phyloP scores from a whole-genome alignment of 2,329 filamentous ascomycete species.

The Lachnellula cervina region DNA sequence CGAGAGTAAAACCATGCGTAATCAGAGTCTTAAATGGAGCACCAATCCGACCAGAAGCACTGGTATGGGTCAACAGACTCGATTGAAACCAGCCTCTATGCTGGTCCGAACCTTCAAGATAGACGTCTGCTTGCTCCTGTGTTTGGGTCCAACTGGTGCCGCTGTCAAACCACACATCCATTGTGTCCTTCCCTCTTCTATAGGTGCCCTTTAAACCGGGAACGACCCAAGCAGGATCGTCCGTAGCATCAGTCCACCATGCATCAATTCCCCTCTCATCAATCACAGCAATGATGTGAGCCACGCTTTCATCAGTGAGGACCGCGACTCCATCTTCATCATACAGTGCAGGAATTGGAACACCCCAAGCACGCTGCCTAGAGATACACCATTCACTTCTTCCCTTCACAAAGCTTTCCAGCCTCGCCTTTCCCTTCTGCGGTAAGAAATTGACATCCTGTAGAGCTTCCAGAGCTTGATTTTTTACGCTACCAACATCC shows the following conservation, averaged over 20 bases:
- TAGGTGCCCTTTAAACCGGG: conserved; percentile 57
- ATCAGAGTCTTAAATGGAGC: conserved; percentile 86
- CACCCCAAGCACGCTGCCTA: conserved; percentile 90
- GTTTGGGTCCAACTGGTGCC: conserved; percentile 82
- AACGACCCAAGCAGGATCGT: conserved; percentile 75
- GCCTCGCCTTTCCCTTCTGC: conserved; percentile 62
- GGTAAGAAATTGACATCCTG: conserved; percentile 74
- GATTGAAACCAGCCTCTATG: conserved; percentile 99
- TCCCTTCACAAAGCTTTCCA: conserved; percentile 81
- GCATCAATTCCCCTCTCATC: conserved; percentile 76
- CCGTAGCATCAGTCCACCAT: conserved; percentile 82
- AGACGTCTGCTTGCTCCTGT: conserved; percentile 67
- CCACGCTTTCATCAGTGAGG: conserved; percentile 73
- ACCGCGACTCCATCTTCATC: conserved; percentile 66
- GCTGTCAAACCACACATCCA: conserved; percentile 99
- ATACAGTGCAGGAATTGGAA: conserved; percentile 90
- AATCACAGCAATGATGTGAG: conserved; percentile 79
- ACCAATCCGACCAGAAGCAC: conserved; percentile 33
- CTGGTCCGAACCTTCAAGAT: conserved; percentile 91
- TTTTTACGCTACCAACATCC: conserved; percentile 79
- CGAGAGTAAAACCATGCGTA: conserved; percentile 92
- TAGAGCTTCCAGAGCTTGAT: conserved; percentile 64
- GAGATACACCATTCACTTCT: conserved; percentile 98
- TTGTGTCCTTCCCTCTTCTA: conserved; percentile 81
- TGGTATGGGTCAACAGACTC: conserved; percentile 77